Evolutionary conservation across 2,329 filamentous ascomycete genomes (phyloP), one percentile per base, ranked within the genome.

Genomic region (Beauveria medogensis): DNA sequence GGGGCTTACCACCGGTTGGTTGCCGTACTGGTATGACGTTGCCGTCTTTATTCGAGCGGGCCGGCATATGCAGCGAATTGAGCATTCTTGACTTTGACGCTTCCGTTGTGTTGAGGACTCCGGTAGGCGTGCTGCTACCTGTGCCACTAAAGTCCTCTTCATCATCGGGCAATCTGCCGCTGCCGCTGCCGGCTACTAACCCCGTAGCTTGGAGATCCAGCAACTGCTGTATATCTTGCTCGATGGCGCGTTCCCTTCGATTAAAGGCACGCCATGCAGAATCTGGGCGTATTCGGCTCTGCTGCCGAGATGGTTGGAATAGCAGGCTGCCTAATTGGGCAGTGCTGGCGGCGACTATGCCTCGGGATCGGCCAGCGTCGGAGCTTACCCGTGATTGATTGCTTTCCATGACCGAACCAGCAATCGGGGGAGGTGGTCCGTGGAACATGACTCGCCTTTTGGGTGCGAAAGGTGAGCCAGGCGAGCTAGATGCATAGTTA

Each of bases 21-120:
- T 87, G 84, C 30, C 80, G 80, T 43, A 85, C 81, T 1, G 84
- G 86, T n/a, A 85, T 77, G 51, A 87, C 74, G n/a, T 75, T 75
- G 9, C 79, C 80, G 5, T 76, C 71, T 1, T 73, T 65, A 0
- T 74, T 76, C 0, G 75, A 72, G 6, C 68, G 69, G 2, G 71
- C 69, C 0, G 73, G 72, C 1, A 75, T 67, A 43, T 79, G 77
- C 55, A 87, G 68, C 0, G 73, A 76, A 58, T 69, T 75, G 26
- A 67, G 63, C 72, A 77, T 75, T 18, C 71, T 74, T 3, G 75
- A 76, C 44, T 71, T 74, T 34, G 75, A 74, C 0, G 72, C 74
- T 10, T 70, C 68, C 3, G 72, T 72, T 1, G 77, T 76, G 60
- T 76, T 73, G 52, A 75, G 74, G 0, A 74, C 72, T 1, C 70